Evolutionary conservation across 257 asterid genomes (phyloP).

Genomic region (Forsythia viridissima): DNA sequence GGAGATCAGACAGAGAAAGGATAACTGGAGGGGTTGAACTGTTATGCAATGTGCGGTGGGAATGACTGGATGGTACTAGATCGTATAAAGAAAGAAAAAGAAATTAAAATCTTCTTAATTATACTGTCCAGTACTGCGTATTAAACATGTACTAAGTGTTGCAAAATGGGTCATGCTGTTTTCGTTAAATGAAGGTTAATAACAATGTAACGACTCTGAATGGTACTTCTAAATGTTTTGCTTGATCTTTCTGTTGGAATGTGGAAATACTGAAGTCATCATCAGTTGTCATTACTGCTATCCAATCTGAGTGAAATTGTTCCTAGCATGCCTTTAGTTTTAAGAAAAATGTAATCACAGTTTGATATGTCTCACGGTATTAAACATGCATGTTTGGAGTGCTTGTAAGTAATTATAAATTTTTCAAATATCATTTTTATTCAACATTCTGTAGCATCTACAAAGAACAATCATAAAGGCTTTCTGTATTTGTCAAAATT

Average conservation of each 20-base stretch:
- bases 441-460: no score
- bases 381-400: no score
- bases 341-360: no score
- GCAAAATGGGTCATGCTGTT: not conserved
- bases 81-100: not conserved
- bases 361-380: no score
- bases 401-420: no score
- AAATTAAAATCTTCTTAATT: not conserved
- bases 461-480: no score
- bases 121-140: not conserved
- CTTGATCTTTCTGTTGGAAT: not conserved
- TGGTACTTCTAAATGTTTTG: not conserved
- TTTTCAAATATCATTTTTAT: no score
- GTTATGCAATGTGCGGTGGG: not conserved
- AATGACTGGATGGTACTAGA: not conserved
- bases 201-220: slow-evolving; percentile 8
- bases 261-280: not conserved
- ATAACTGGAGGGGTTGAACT: slow-evolving; percentile 67
- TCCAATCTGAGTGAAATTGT: slow-evolving; percentile 2
- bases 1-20: slow-evolving; percentile 73
- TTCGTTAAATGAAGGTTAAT: not conserved
- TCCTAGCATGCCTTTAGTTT: not conserved
- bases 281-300: not conserved
- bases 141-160: not conserved
- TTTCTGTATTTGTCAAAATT: no score